Evolutionary conservation across 108 stramenopile species (phyloP).

Genomic region (Cylindrotheca fusiformis): DNA sequence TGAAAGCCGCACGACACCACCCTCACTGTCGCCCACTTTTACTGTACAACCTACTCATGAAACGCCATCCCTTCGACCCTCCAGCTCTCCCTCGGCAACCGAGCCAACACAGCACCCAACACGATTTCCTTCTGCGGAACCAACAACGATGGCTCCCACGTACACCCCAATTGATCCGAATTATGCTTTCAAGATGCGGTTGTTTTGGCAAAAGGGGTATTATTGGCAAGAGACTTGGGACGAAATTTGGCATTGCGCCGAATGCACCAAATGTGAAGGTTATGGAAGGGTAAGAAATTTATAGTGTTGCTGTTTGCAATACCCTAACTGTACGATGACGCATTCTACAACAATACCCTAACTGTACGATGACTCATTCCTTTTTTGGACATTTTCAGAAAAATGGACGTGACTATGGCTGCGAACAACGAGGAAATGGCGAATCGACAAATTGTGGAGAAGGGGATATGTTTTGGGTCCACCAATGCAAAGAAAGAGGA

Average conservation of each 20-base stretch:
- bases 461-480: too few relatives aligned
- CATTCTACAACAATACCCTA: not conserved
- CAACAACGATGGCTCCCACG: not conserved
- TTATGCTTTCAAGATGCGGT: not conserved
- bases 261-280: not conserved
- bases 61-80: not conserved
- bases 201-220: not conserved
- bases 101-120: not conserved
- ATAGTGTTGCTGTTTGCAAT: not conserved
- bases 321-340: not conserved
- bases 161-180: not conserved
- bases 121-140: not conserved
- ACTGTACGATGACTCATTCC: not conserved
- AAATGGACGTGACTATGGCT: not conserved
- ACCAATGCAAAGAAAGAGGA: too few relatives aligned
- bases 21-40: not conserved
- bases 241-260: not conserved
- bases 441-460: not conserved
- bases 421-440: not conserved
- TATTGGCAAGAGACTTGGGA: not conserved
- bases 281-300: not conserved
- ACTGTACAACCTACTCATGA: not conserved
- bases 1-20: not conserved
- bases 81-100: not conserved
- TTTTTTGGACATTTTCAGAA: not conserved